Percentiles rank a stretch among this genome's conserved stretches.
phyloP scores from a whole-genome alignment of 2,329 filamentous ascomycete genomes.

The Microsporum ferrugineum region DNA sequence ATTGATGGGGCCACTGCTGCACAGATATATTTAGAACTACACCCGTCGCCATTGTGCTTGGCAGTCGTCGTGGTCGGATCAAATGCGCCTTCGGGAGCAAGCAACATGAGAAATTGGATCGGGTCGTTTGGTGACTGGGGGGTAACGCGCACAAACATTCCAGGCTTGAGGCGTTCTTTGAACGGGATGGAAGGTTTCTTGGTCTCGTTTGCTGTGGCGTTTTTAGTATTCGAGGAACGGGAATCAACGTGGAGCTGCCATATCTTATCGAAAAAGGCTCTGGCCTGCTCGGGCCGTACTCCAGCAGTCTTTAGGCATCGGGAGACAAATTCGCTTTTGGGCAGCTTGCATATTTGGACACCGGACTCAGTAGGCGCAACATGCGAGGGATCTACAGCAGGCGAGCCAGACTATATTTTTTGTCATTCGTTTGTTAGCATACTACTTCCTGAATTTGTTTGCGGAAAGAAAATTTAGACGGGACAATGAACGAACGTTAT shows the following conservation, averaged over 20 bases:
- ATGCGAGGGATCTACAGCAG: background rate
- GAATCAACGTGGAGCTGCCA: constrained; percentile 2
- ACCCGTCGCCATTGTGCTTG: background rate
- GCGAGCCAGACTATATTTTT: background rate
- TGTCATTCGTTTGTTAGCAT: background rate
- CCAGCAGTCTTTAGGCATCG: background rate
- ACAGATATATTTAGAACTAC: background rate
- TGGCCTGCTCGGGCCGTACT: constrained; percentile 2
- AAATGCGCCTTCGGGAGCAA: constrained; percentile 1
- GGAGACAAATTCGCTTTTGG: background rate
- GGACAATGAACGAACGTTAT: background rate
- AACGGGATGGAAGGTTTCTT: background rate
- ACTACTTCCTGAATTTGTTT: background rate
- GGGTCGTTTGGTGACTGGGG: background rate
- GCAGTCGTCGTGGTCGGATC: background rate
- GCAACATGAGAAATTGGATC: background rate
- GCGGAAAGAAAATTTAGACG: background rate
- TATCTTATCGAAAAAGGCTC: constrained; percentile 2
- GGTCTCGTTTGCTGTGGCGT: background rate
- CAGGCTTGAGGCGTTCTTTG: constrained; percentile 2
- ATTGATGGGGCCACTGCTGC: background rate
- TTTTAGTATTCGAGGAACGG: background rate
- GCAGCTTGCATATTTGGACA: background rate
- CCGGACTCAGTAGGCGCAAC: constrained; percentile 1
- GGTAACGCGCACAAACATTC: constrained; percentile 1